A percentile compares a stretch with the other conserved stretches of the same genome.
These are phyloP conservation scores for Curvularia lunata DNA, from an alignment of 2,329 filamentous ascomycete genomes.

Conservation along the genomic window DNA sequence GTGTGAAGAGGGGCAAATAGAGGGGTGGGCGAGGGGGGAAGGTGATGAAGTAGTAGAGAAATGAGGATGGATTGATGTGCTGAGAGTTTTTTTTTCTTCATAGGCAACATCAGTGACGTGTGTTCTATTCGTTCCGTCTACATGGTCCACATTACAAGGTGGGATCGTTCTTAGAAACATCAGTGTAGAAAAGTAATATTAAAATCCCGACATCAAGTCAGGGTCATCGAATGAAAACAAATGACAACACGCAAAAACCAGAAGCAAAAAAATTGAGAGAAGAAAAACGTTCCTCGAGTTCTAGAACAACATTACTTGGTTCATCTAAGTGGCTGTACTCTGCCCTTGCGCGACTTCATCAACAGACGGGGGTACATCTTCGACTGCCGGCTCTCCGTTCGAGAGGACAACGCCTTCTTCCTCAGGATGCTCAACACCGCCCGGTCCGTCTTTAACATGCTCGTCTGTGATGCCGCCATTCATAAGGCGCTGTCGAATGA, in stretches of 20 bases:
- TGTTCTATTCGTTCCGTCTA: too few relatives aligned
- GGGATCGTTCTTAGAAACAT: too few relatives aligned
- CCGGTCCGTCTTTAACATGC: conserved; percentile 22
- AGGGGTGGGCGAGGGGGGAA: too few relatives aligned
- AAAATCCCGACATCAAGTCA: too few relatives aligned
- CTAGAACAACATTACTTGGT: neutral
- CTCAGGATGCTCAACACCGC: conserved; percentile 17
- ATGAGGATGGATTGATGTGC: too few relatives aligned
- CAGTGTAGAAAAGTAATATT: too few relatives aligned
- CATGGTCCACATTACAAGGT: too few relatives aligned
- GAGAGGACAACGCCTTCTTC: conserved; percentile 19
- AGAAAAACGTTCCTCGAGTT: neutral
- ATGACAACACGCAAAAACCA: neutral
- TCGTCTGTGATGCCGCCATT: conserved; percentile 1
- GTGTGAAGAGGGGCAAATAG: neutral
- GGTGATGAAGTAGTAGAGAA: too few relatives aligned
- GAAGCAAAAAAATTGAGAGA: neutral
- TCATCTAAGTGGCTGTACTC: neutral
- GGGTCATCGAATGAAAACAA: neutral
- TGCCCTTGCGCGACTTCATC: neutral
- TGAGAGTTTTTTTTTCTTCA: too few relatives aligned
- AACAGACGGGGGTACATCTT: conserved; percentile 11
- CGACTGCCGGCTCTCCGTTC: conserved; percentile 16
- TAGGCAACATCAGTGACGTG: too few relatives aligned
- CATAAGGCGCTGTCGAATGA: conserved; percentile 9